Evolutionary conservation across 495 filamentous ascomycete species (phyloP), one percentile per base, ranked within the genome.

Genomic region (Xylaria grammica): DNA sequence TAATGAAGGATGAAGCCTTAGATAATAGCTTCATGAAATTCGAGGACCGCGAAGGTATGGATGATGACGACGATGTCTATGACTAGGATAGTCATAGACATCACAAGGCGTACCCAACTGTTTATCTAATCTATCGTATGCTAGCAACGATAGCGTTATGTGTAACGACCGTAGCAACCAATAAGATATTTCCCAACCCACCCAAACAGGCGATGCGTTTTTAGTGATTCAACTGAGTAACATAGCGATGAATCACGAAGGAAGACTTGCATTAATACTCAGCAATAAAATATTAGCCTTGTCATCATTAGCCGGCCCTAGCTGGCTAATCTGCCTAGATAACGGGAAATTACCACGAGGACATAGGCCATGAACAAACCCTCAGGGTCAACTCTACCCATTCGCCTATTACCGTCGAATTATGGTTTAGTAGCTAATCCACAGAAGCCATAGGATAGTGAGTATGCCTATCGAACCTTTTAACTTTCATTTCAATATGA

Each of bases 1-100:
- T 92, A 8, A 78, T 87, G 63, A 86, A 84, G 19, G 80, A 83
- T 7, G 77, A 79, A 45, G 78, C 78, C 3, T 78, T 79, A 19
- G 75, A 74, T 24, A 62, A 68, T 26, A 71, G 75, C 26, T 95
- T 92, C 69, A 91, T 95, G 89, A 76, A 77, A 27, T 89, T 90
- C 59, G 73, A 81, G 17, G 83, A 87, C 24, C 78, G 86, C 27
- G 78, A 85, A 60, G 81, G 76, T 19, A 70, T 75, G 7, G 74
- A 68, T 63, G 77, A 81, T 45, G 84, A 83, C 58, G 82, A 85
- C 17, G 75, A 82, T 26, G 59, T 68, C 30, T 77, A 68, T 34
- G 69, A 74, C 9, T 64, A 51, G 58, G 36, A 34, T 32, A 45
- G 51, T n/a, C 29, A 17, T 10, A 10, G 15, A 17, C 3, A n/a